Conservation (phyloP, 2,329 filamentous ascomycete species). For the Ascochyta clinopodiicola region DNA sequence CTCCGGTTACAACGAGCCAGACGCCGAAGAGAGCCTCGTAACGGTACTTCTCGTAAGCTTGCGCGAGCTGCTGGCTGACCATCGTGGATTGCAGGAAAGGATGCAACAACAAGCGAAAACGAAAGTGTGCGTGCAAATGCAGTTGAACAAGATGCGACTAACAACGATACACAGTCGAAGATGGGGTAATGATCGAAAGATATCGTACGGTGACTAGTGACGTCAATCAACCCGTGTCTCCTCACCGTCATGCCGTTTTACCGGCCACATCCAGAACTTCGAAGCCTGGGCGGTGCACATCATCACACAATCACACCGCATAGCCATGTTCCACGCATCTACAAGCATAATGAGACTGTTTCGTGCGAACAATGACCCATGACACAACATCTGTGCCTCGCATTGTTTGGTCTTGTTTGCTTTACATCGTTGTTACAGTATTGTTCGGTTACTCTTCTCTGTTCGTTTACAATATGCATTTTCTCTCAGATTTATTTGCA, state of each 20-base stretch:
- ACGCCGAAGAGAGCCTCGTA: slow-evolving; percentile 39
- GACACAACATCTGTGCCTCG: too few relatives aligned
- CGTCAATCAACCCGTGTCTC: slow-evolving; percentile 5
- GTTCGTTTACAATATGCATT: background rate
- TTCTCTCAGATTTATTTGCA: background rate
- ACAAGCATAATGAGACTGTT: background rate
- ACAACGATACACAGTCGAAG: background rate
- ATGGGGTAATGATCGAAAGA: slow-evolving; percentile 15
- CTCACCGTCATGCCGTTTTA: slow-evolving; percentile 12
- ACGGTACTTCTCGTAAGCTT: slow-evolving; percentile 35
- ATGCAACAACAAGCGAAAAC: background rate
- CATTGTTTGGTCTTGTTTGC: too few relatives aligned
- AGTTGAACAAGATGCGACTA: background rate
- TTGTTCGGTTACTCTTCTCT: background rate
- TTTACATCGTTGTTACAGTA: background rate
- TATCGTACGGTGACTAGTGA: slow-evolving; percentile 5
- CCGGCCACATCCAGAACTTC: slow-evolving; percentile 3
- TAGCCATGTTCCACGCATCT: background rate
- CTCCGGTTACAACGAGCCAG: slow-evolving; percentile 39
- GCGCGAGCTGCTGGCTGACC: slow-evolving; percentile 22
- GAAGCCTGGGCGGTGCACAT: background rate
- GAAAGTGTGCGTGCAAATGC: background rate
- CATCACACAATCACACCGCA: background rate
- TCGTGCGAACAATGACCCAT: too few relatives aligned
- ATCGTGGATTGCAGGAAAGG: slow-evolving; percentile 12